Conservation (phyloP, 2,329 filamentous ascomycete species). For the Laburnicola sp. region DNA sequence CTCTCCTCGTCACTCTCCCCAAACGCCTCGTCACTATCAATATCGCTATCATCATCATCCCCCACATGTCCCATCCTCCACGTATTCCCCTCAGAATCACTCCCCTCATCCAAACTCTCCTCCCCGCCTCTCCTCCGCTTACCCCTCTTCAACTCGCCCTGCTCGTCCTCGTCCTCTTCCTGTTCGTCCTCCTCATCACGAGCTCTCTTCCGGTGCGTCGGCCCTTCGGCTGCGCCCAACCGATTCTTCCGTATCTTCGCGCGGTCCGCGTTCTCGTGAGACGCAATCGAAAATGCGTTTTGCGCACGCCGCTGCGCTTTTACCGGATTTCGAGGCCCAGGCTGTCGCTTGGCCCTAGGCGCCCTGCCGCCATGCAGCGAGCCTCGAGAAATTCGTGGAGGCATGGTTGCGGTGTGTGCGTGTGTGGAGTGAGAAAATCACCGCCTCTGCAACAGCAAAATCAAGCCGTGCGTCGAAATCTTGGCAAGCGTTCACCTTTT, state of each 20-base stretch:
- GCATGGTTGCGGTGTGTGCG: slow-evolving; percentile 43
- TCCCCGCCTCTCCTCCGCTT: slow-evolving; percentile 33
- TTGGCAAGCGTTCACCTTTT: slow-evolving; percentile 16
- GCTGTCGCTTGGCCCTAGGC: slow-evolving; percentile 33
- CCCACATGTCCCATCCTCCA: slow-evolving; percentile 77
- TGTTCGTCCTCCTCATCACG: slow-evolving; percentile 53
- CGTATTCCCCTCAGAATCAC: slow-evolving; percentile 82
- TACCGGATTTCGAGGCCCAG: slow-evolving; percentile 43
- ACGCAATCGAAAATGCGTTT: slow-evolving; percentile 68
- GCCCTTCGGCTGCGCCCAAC: slow-evolving; percentile 58
- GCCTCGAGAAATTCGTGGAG: slow-evolving; percentile 49
- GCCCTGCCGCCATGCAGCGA: slow-evolving; percentile 38
- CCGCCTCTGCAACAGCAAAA: slow-evolving; percentile 9
- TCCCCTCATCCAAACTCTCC: slow-evolving; percentile 70
- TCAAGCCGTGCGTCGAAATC: slow-evolving; percentile 24
- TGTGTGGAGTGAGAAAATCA: background rate
- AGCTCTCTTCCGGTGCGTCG: slow-evolving; percentile 46
- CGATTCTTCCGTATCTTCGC: slow-evolving; percentile 60
- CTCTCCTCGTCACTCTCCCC: slow-evolving; percentile 84
- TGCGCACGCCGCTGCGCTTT: slow-evolving; percentile 59
- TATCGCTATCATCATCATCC: slow-evolving; percentile 67
- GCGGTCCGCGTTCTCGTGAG: slow-evolving; percentile 57
- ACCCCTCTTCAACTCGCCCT: slow-evolving; percentile 36
- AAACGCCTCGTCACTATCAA: slow-evolving; percentile 81
- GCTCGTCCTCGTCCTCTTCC: slow-evolving; percentile 32